These are phyloP conservation scores for Prunus dulcis DNA, from an alignment of 306 rosid genomes.

Conservation along the genomic window DNA sequence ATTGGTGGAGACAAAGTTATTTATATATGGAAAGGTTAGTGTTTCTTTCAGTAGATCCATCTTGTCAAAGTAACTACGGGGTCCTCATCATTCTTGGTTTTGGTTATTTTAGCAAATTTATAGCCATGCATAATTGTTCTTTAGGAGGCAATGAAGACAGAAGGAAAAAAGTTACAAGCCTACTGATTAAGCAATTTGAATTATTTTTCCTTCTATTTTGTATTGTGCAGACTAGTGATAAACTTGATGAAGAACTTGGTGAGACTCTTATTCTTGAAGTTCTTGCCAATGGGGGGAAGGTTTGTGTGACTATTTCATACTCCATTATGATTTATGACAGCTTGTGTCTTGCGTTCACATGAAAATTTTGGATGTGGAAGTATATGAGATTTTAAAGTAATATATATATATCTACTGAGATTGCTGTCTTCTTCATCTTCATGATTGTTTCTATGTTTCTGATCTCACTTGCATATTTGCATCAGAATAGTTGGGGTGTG, in stretches of 20 bases:
- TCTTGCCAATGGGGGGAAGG: slow-evolving; percentile 95
- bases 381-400: neutral
- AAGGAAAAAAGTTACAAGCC: neutral
- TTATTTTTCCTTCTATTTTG: slow-evolving; percentile 19
- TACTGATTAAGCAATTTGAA: slow-evolving; percentile 11
- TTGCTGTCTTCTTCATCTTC: neutral
- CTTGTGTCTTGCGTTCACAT: neutral
- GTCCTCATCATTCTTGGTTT: slow-evolving; percentile 16
- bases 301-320: slow-evolving; percentile 25
- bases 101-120: slow-evolving; percentile 4
- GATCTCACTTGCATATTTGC: neutral
- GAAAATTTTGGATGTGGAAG: neutral
- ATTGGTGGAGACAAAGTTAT: slow-evolving; percentile 68
- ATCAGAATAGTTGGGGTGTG: neutral
- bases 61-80: slow-evolving; percentile 5
- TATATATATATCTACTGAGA: neutral
- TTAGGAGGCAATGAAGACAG: neutral
- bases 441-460: neutral
- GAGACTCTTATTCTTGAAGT: slow-evolving; percentile 76
- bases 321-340: neutral
- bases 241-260: slow-evolving; percentile 42
- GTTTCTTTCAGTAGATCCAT: slow-evolving; percentile 6
- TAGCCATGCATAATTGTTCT: slow-evolving; percentile 1
- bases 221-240: slow-evolving; percentile 55
- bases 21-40: slow-evolving; percentile 85